Base-by-base conservation (phyloP, 805 yeast species). In the Pichia thaimueangensis region DNA sequence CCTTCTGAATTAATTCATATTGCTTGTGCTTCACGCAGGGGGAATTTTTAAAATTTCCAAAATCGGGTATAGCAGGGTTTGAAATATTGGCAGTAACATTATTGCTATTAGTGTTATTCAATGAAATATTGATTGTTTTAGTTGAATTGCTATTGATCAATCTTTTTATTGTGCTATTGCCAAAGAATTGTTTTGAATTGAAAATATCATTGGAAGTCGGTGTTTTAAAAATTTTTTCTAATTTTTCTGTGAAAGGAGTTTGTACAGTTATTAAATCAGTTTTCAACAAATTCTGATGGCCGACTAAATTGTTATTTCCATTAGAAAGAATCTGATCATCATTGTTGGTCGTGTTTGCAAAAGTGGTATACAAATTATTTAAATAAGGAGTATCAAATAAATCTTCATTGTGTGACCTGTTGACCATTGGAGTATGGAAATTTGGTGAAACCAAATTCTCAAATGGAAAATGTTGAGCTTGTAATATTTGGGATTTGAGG, bases 351-450 rank as follows among this genome's bases (percentile, higher is more conserved):
- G 42, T 22, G 31, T 36, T 44, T 2, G 42, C 39, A 21, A 21
- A 38, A 4, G 42, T 45, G 5, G 44, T 29, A 34, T 43, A 47
- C 17, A 47, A 21, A 11, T 27, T 41, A 20, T 47, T 44, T 22
- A 47, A 39, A 30, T 44, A 47, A 5, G 50, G 48, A 2, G 50
- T 44, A 32, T 47, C 50, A 16, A 47, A 47, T 5, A 44, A 20
- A 13, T 33, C 37, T 16, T 42, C 45, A 20, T 24, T 30, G 5
- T 27, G 32, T 16, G 50, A 43, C 35, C 43, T 47, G 20, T 35
- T 41, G 9, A 31, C 25, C 25, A 36, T 20, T 11, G 47, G 50
- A 1, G 47, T 47, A 15, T 32, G 28, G 17, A 42, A 23, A 13
- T 41, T 30, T 22, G 47, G 34, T 11, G 45, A 39, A 3, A 33